A percentile compares a stretch with the other conserved stretches of the same genome.
These are phyloP conservation scores for Schizosaccharomyces osmophilus DNA, from an alignment of 805 yeast genomes.

Conservation along the genomic window DNA sequence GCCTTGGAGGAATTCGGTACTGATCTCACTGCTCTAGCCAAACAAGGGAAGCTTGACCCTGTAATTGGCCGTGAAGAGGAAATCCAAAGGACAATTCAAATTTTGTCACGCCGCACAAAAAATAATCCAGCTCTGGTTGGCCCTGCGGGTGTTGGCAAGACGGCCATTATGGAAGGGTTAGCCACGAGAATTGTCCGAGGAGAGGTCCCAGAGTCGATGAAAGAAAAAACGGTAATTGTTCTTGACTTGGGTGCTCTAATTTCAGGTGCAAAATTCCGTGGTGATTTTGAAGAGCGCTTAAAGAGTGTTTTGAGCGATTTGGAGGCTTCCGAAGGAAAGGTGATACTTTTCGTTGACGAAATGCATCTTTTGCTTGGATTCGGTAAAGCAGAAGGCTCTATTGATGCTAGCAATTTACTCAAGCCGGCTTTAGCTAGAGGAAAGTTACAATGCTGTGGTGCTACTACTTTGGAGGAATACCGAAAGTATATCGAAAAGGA, in stretches of 20 bases:
- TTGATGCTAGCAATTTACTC: constrained; percentile 79
- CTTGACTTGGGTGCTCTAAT: constrained; percentile 72
- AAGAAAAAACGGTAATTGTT: constrained; percentile 59
- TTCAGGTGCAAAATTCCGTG: constrained; percentile 86
- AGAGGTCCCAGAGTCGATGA: constrained; percentile 86
- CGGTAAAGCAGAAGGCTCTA: constrained; percentile 84
- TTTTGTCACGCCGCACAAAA: constrained; percentile 73
- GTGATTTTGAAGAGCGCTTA: constrained; percentile 82
- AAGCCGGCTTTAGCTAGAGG: constrained; percentile 92
- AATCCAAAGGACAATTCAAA: constrained; percentile 76
- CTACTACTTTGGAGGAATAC: constrained; percentile 85
- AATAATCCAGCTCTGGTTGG: constrained; percentile 91
- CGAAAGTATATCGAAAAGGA: constrained; percentile 85
- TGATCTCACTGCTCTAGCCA: constrained; percentile 66
- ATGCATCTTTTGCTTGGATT: constrained; percentile 70
- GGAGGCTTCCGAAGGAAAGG: constrained; percentile 48
- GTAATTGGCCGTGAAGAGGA: constrained; percentile 95
- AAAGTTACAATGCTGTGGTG: constrained; percentile 77
- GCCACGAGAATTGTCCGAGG: constrained; percentile 81
- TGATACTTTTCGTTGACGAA: constrained; percentile 73
- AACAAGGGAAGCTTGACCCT: constrained; percentile 78
- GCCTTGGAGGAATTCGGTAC: constrained; percentile 70
- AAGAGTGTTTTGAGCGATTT: constrained; percentile 63
- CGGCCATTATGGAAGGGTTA: constrained; percentile 86
- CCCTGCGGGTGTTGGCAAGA: constrained; percentile 94